phyloP scores from a whole-genome alignment of 768 basidiomycete genomes.

The Boletus coccyginus region DNA sequence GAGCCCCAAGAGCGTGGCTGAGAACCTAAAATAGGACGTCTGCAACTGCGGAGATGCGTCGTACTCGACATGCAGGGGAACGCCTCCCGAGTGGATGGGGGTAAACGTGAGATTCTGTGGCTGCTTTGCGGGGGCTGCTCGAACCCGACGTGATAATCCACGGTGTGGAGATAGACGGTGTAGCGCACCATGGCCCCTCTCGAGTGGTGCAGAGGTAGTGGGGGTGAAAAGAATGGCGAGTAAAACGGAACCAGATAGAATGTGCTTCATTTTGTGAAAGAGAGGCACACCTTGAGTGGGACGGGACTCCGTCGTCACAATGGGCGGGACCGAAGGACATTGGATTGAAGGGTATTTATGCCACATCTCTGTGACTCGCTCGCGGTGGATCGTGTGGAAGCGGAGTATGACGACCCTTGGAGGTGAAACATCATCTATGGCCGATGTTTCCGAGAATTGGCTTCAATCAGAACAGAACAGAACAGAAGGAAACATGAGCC shows the following conservation, averaged over 20 bases:
- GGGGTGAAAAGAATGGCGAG: neutral
- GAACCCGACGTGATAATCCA: slow-evolving; percentile 4
- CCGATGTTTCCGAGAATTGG: neutral
- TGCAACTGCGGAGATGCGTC: neutral
- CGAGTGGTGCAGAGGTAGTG: neutral
- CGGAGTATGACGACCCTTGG: neutral
- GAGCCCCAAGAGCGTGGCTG: neutral
- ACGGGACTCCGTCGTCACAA: neutral
- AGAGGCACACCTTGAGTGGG: neutral
- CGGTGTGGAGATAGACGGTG: slow-evolving; percentile 1
- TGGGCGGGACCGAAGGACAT: neutral
- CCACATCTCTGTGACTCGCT: neutral
- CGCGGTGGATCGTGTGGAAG: neutral
- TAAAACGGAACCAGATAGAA: neutral
- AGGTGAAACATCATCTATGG: neutral
- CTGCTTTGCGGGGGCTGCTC: neutral
- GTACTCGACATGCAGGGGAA: neutral
- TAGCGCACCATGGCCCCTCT: neutral
- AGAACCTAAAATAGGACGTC: neutral
- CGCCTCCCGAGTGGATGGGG: neutral
- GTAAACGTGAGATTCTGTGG: slow-evolving; percentile 5
- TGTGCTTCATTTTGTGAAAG: neutral
- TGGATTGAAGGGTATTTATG: neutral
- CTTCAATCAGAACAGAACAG: neutral
- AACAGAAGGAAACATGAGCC: neutral